Evolutionary conservation across 2,329 filamentous ascomycete genomes (phyloP).

Genomic region (Beauveria pseudobassiana): DNA sequence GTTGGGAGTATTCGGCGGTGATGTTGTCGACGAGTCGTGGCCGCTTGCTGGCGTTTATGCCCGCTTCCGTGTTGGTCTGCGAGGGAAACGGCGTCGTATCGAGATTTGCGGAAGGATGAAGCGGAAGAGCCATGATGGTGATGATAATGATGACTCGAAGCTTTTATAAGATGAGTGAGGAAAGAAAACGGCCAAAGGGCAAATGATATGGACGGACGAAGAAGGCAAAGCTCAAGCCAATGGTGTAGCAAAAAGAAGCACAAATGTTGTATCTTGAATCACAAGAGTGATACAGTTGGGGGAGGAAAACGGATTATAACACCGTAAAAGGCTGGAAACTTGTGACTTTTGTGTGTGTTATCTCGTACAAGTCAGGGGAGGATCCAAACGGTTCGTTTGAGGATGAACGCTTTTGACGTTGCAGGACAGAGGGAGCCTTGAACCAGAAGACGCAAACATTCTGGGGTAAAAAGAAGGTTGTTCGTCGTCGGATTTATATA

Average conservation of each 20-base stretch:
- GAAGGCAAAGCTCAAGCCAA: too few relatives aligned
- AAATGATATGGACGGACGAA: too few relatives aligned
- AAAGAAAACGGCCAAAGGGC: too few relatives aligned
- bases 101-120: background rate
- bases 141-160: too few relatives aligned
- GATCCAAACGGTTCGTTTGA: background rate
- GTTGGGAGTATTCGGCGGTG: background rate
- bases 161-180: too few relatives aligned
- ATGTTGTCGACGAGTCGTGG: background rate
- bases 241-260: too few relatives aligned
- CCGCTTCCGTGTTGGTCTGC: background rate
- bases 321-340: too few relatives aligned
- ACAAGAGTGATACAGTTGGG: too few relatives aligned
- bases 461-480: too few relatives aligned
- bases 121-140: background rate
- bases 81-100: background rate
- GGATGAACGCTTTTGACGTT: background rate
- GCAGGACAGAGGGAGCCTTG: background rate
- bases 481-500: too few relatives aligned
- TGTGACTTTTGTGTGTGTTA: background rate
- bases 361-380: background rate
- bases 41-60: background rate
- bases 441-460: background rate
- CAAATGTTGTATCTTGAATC: too few relatives aligned
- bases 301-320: too few relatives aligned